phyloP scores from a whole-genome alignment of 2,329 filamentous ascomycete species.

The Podosphaera leucotricha region DNA sequence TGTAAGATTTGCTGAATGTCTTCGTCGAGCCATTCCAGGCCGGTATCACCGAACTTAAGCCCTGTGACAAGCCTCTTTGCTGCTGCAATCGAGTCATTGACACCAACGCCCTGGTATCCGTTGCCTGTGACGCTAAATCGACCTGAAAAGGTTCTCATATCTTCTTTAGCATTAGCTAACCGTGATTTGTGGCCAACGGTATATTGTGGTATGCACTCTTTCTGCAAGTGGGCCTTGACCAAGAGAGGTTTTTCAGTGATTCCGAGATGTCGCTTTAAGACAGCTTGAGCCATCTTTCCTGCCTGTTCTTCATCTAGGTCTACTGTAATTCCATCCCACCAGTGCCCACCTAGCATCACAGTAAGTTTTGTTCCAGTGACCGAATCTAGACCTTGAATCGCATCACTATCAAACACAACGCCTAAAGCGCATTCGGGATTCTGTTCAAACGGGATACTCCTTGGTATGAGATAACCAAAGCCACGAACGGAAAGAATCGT shows the following conservation, averaged over 20 bases:
- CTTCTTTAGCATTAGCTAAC: constrained; percentile 12
- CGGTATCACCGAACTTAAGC: background rate
- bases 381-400: constrained; percentile 26
- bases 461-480: constrained; percentile 82
- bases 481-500: constrained; percentile 40
- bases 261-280: constrained; percentile 51
- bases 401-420: constrained; percentile 63
- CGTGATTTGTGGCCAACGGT: constrained; percentile 40
- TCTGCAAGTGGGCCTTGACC: constrained; percentile 34
- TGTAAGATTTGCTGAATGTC: background rate
- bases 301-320: constrained; percentile 44
- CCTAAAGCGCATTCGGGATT: constrained; percentile 72
- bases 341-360: constrained; percentile 85
- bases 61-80: constrained; percentile 20
- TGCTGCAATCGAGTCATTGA: constrained; percentile 31
- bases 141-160: constrained; percentile 13
- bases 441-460: constrained; percentile 39
- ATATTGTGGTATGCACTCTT: constrained; percentile 78
- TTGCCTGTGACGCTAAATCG: constrained; percentile 21
- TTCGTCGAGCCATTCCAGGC: constrained; percentile 1
- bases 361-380: constrained; percentile 58
- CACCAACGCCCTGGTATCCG: constrained; percentile 23
- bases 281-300: constrained; percentile 40
- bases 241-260: constrained; percentile 37
- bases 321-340: constrained; percentile 44